Conservation (phyloP, 352 stramenopile genomes). For the Phytophthora cactorum region DNA sequence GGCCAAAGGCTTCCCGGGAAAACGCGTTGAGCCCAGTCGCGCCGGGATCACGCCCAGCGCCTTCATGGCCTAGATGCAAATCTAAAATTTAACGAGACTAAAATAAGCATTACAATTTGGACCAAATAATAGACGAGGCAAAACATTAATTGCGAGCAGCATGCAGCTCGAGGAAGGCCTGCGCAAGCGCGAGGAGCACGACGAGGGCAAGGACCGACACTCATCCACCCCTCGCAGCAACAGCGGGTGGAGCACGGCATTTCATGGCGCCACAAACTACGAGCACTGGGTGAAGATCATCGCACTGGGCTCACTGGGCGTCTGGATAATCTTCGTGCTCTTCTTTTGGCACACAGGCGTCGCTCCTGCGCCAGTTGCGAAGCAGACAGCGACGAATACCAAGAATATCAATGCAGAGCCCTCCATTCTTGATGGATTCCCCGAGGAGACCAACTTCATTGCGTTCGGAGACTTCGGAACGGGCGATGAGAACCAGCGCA, state of each 20-base stretch:
- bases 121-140: constrained; percentile 17
- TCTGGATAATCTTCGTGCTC: constrained; percentile 70
- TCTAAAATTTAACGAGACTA: background rate
- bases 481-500: constrained; percentile 60
- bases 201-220: constrained; percentile 63
- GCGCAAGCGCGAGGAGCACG: constrained; percentile 49
- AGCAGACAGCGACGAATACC: constrained; percentile 10
- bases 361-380: constrained; percentile 13
- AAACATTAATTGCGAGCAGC: constrained; percentile 5
- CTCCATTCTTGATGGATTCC: constrained; percentile 53
- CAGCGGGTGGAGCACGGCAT: constrained; percentile 21
- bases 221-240: constrained; percentile 36
- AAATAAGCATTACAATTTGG: constrained; percentile 7
- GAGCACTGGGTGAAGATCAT: constrained; percentile 73
- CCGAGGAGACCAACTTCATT: constrained; percentile 73
- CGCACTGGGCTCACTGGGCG: constrained; percentile 51
- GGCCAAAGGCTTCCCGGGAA: constrained; percentile 79
- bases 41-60: constrained; percentile 83
- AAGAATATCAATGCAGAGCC: constrained; percentile 29
- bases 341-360: constrained; percentile 46
- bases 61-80: constrained; percentile 45
- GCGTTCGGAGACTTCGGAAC: constrained; percentile 87
- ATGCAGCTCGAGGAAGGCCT: constrained; percentile 73
- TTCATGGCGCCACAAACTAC: constrained; percentile 40
- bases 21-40: constrained; percentile 73